These are phyloP conservation scores for Platanthera zijinensis DNA, from an alignment of 106 monocot genomes.

Conservation along the genomic window DNA sequence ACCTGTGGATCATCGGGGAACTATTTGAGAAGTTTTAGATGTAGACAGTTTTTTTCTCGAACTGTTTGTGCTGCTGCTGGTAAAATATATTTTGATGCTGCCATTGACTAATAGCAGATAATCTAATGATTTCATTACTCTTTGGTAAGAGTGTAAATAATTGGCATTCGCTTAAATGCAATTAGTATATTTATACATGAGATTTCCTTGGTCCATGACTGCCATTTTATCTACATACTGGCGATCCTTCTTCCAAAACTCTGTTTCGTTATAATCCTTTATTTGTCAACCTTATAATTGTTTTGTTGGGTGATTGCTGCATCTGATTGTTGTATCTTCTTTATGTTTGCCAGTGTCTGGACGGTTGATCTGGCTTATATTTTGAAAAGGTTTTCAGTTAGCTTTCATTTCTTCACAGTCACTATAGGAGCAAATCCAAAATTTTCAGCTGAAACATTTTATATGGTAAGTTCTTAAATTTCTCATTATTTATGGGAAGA, in stretches of 20 bases:
- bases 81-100: neutral
- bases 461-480: slow-evolving; percentile 45
- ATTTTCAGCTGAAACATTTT: slow-evolving; percentile 67
- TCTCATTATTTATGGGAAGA: neutral
- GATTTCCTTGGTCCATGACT: neutral
- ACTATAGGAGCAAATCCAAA: slow-evolving; percentile 86
- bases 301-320: neutral
- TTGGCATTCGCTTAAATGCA: neutral
- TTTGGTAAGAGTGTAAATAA: neutral
- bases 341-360: slow-evolving; percentile 78
- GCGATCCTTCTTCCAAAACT: neutral
- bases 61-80: neutral
- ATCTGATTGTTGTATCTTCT: neutral
- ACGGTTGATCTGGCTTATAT: slow-evolving; percentile 92
- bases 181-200: neutral
- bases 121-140: neutral
- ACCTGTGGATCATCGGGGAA: neutral
- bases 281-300: neutral
- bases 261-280: neutral
- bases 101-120: neutral
- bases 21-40: neutral
- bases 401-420: slow-evolving; percentile 80
- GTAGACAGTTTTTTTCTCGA: too few species aligned
- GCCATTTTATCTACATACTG: neutral
- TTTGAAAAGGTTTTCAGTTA: slow-evolving; percentile 72